Evolutionary conservation across 441 rosid genomes (phyloP), one percentile per base, ranked within the genome.

Genomic region (Brassica hybrid): DNA sequence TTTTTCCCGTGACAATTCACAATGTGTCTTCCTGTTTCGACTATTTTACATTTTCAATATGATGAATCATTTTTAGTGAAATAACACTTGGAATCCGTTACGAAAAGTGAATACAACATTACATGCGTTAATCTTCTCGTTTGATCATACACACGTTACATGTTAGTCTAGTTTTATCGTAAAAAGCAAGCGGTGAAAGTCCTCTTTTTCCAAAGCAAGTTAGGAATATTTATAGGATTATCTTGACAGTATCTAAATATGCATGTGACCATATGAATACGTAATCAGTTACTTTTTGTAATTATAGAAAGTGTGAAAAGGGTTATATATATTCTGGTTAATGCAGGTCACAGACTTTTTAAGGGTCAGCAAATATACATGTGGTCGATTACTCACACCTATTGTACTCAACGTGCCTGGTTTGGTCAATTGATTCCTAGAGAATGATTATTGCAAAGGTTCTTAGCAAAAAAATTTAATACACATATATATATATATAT

Each of bases 371-470:
- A 63, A 69, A 21, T 54, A 70, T 69, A 25, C 66, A 70, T 70
- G 80, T 76, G 71, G 70, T 76, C 23, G 80, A 71, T 71, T 54
- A 63, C 59, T 64, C 75, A 76, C 80, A 70, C 59, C 66, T 77
- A 65, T 77, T 57, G 72, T 57, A 64, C 65, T n/a, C 72, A 65
- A 64, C 50, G 80, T 70, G 70, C 57, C 14, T 67, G 13, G 14
- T 48, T 69, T 50, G 21, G 58, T 69, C 65, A 52, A 38, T 12
- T 38, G 57, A 63, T 69, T 52, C 9, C 32, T 27, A n/a, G n/a
- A n/a, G n/a, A n/a, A n/a, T n/a, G n/a, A n/a, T n/a, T n/a, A n/a
- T n/a, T n/a, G n/a, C n/a, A n/a, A n/a, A n/a, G n/a, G n/a, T n/a
- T n/a, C n/a, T n/a, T n/a, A n/a, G n/a, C n/a, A n/a, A n/a, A n/a